A percentile compares a stretch with the other conserved stretches of the same genome.
phyloP scores from a whole-genome alignment of 2,329 filamentous ascomycete species.

The Ascochyta lentis region DNA sequence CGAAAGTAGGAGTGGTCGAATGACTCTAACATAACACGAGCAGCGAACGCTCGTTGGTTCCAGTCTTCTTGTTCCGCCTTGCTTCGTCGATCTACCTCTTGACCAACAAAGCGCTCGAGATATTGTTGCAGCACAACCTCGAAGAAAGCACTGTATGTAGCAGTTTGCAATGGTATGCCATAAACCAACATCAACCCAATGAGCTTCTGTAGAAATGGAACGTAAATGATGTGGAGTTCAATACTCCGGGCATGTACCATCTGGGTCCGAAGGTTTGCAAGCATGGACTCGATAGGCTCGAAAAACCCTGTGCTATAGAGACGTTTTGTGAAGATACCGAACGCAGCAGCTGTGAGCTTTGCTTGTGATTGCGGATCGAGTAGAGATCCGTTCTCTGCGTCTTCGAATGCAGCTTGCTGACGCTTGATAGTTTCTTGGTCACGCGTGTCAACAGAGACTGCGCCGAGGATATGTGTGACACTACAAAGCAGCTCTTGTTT shows the following conservation, averaged over 20 bases:
- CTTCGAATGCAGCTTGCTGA: neutral
- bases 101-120: constrained; percentile 7
- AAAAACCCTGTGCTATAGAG: neutral
- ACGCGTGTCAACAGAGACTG: constrained; percentile 9
- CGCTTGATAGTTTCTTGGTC: neutral
- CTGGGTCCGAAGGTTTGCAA: neutral
- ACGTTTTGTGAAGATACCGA: constrained; percentile 7
- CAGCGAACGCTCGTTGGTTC: neutral
- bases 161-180: constrained; percentile 5
- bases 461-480: constrained; percentile 3
- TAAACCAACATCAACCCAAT: constrained; percentile 11
- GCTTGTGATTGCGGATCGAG: neutral
- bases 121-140: constrained; percentile 6
- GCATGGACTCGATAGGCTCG: constrained; percentile 1
- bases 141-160: constrained; percentile 1
- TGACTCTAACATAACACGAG: neutral
- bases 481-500: constrained; percentile 4
- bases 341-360: constrained; percentile 4
- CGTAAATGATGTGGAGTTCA: constrained; percentile 6
- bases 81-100: neutral
- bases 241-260: neutral
- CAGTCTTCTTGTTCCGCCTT: neutral
- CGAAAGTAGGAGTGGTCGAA: constrained; percentile 13
- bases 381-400: neutral
- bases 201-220: constrained; percentile 7